Percentiles rank a stretch among this genome's conserved stretches.
phyloP scores from a whole-genome alignment of 345 rosid genomes.

The Turnera subulata region DNA sequence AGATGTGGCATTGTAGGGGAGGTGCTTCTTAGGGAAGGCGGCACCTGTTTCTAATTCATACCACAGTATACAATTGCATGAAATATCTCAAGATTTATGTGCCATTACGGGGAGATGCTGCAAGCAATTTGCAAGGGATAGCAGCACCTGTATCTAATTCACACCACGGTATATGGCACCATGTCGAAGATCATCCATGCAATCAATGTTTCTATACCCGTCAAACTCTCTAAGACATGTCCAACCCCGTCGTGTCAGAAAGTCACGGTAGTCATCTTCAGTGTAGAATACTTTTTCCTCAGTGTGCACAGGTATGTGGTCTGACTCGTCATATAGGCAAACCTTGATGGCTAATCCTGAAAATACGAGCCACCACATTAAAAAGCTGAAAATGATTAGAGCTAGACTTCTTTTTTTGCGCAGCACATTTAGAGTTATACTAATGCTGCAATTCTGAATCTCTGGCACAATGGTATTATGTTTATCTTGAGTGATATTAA shows the following conservation, averaged over 20 bases:
- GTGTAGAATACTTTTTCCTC: constrained; percentile 87
- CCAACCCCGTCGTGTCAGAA: constrained; percentile 68
- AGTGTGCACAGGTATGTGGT: constrained; percentile 73
- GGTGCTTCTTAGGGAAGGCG: neutral
- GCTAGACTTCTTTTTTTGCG: too few species aligned
- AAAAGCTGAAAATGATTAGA: too few species aligned
- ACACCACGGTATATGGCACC: constrained; percentile 77
- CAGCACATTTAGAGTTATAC: too few species aligned
- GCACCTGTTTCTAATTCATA: constrained; percentile 37
- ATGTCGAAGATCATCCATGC: constrained; percentile 87
- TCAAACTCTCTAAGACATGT: constrained; percentile 70
- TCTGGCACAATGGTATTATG: too few species aligned
- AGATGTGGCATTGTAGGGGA: neutral
- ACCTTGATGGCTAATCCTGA: constrained; percentile 79
- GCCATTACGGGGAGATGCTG: neutral
- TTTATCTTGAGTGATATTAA: too few species aligned
- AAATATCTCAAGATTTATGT: neutral
- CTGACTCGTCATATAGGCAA: constrained; percentile 77
- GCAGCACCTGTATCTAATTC: constrained; percentile 29
- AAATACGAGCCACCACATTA: too few species aligned
- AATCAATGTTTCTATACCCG: constrained; percentile 73
- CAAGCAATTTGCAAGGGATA: neutral
- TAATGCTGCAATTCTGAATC: too few species aligned
- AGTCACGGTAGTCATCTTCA: constrained; percentile 85
- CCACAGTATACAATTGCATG: constrained; percentile 57